A percentile compares a stretch with the other conserved stretches of the same genome.
Evolutionary conservation across 169 alveolate genomes (phyloP).

Genomic region (Neospora caninum): DNA sequence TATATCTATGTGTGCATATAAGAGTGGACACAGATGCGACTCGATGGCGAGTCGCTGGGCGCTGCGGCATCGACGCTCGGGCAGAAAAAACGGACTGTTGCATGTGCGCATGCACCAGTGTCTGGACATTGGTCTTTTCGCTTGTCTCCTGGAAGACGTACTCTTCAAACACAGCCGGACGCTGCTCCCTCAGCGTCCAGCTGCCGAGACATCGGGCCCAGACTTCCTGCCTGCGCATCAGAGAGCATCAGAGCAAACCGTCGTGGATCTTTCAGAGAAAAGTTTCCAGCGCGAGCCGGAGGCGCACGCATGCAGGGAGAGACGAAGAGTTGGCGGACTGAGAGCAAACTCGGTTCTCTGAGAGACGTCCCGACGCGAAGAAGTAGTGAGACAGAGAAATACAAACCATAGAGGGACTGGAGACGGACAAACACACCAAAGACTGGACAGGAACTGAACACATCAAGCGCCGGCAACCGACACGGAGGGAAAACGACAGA

Average conservation of each 20-base stretch:
- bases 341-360: no score
- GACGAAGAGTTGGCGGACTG: not conserved
- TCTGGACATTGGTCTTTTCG: not conserved
- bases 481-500: no score
- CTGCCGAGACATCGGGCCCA: slow-evolving; percentile 41
- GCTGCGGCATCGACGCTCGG: not conserved
- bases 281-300: no score
- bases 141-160: not conserved
- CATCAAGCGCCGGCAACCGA: no score
- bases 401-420: no score
- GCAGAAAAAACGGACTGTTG: not conserved
- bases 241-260: not conserved
- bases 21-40: not conserved
- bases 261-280: no score
- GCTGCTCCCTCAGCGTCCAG: not conserved
- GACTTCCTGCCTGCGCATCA: not conserved
- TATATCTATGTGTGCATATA: not conserved
- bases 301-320: not conserved
- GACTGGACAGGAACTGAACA: no score
- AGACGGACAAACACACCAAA: no score
- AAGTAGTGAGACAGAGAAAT: not conserved
- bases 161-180: not conserved
- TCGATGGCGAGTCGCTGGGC: not conserved
- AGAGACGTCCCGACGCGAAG: not conserved
- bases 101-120: not conserved